phyloP scores from a whole-genome alignment of 148 eudicot genomes.

The Rhododendron molle region DNA sequence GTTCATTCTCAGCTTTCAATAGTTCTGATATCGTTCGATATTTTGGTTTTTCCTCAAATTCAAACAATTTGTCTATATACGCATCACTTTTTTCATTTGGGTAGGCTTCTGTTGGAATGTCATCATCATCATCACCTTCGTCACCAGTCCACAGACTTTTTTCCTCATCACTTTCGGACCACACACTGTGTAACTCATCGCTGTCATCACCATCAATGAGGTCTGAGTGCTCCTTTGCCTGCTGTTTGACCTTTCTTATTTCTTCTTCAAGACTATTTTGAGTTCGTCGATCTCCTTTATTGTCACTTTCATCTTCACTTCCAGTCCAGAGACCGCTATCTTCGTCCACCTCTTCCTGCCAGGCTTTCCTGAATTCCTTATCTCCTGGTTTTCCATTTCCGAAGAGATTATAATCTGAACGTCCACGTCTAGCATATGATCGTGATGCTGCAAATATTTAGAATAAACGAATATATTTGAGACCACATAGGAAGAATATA shows the following conservation, averaged over 20 bases:
- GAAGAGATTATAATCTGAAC: conserved; percentile 69
- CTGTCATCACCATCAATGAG: conserved; percentile 90
- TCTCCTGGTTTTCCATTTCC: conserved; percentile 72
- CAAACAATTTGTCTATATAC: conserved; percentile 79
- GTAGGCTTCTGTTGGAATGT: conserved; percentile 79
- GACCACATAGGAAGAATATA: neutral
- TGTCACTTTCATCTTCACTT: conserved; percentile 80
- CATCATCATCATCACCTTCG: conserved; percentile 82
- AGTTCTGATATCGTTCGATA: conserved; percentile 67
- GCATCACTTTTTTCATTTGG: conserved; percentile 87
- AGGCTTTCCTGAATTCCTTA: conserved; percentile 70
- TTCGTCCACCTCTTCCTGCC: conserved; percentile 71
- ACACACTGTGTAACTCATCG: conserved; percentile 74
- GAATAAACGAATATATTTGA: neutral
- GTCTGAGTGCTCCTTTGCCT: conserved; percentile 72
- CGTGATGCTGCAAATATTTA: conserved; percentile 39
- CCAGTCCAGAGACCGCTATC: conserved; percentile 85
- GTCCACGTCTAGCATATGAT: conserved; percentile 55
- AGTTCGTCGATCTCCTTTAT: conserved; percentile 32
- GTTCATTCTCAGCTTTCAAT: conserved; percentile 71
- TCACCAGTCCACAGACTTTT: conserved; percentile 88
- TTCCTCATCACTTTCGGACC: conserved; percentile 95
- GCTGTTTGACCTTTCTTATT: conserved; percentile 68
- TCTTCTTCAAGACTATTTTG: conserved; percentile 55
- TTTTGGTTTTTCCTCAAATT: conserved; percentile 82